Conservation (phyloP, 176 grass and related monocot genomes). For the Rhipidocladum racemiflorum region DNA sequence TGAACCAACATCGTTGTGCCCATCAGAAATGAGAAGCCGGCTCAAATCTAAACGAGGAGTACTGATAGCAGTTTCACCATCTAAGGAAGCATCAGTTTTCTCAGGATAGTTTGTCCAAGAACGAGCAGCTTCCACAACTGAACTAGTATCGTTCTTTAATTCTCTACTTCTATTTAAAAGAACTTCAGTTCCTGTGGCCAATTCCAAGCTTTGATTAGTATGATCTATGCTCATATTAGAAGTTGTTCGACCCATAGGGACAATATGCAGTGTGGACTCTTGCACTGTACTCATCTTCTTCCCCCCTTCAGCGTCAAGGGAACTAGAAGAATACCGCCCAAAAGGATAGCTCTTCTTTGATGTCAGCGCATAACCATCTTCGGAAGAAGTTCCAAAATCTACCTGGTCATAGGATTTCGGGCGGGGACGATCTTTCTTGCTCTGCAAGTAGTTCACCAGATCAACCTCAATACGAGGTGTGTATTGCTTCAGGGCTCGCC, state of each 20-base stretch:
- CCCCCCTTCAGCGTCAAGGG: constrained; percentile 59
- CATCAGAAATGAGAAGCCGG: constrained; percentile 45
- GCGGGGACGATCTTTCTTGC: constrained; percentile 88
- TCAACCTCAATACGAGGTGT: constrained; percentile 98
- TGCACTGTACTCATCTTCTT: constrained; percentile 51
- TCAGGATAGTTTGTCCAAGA: constrained; percentile 73
- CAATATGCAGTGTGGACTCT: constrained; percentile 44
- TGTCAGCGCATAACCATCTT: constrained; percentile 73
- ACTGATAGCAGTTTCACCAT: constrained; percentile 57
- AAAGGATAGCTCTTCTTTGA: constrained; percentile 73
- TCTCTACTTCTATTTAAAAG: constrained; percentile 48
- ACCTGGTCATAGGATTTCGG: constrained; percentile 84
- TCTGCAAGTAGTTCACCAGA: constrained; percentile 98
- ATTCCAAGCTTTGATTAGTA: constrained; percentile 46
- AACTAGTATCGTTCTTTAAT: constrained; percentile 38
- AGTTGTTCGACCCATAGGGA: constrained; percentile 39
- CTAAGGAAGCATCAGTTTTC: constrained; percentile 66
- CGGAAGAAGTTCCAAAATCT: constrained; percentile 90
- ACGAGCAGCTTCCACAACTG: constrained; percentile 37
- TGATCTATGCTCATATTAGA: constrained; percentile 50
- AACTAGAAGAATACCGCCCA: constrained; percentile 75
- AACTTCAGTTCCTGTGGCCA: constrained; percentile 29
- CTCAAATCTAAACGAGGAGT: constrained; percentile 72
- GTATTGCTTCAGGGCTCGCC: constrained; percentile 91
- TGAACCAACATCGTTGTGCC: constrained; percentile 53